Percentiles rank a stretch among this genome's conserved stretches.
phyloP scores from a whole-genome alignment of 164 flowering plant species.

The Paratinospora sagittata region DNA sequence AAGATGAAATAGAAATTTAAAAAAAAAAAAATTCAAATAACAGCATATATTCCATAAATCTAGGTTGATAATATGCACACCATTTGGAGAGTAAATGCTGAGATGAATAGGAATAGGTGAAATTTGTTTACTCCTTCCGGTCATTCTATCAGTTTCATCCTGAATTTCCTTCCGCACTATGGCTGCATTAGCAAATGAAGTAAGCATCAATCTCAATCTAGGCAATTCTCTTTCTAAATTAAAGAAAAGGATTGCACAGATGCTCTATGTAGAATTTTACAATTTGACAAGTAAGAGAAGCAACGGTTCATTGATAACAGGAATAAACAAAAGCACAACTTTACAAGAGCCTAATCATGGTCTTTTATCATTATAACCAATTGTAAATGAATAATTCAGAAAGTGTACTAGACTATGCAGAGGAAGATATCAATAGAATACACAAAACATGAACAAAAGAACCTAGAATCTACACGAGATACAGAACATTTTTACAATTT shows the following conservation, averaged over 20 bases:
- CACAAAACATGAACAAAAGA: too few relatives aligned
- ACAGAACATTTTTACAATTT: too few relatives aligned
- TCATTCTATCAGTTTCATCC: slow-evolving; percentile 90
- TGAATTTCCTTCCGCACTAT: slow-evolving; percentile 85
- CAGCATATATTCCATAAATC: background rate
- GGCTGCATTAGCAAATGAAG: slow-evolving; percentile 37
- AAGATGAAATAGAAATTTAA: background rate
- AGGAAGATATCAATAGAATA: too few relatives aligned
- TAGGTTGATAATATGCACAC: slow-evolving; percentile 33
- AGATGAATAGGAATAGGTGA: slow-evolving; percentile 84
- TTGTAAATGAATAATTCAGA: too few relatives aligned
- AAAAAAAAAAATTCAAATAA: background rate
- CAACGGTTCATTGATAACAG: too few relatives aligned
- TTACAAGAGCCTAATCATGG: too few relatives aligned
- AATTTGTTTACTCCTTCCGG: slow-evolving; percentile 76
- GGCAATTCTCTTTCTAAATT: background rate
- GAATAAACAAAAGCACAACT: too few relatives aligned
- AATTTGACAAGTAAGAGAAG: background rate
- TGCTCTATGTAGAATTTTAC: too few relatives aligned
- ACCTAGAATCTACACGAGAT: too few relatives aligned
- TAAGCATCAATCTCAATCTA: background rate
- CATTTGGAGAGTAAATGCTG: slow-evolving; percentile 72
- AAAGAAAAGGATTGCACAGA: too few relatives aligned
- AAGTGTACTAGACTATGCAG: too few relatives aligned
- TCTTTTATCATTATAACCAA: too few relatives aligned